A percentile compares a stretch with the other conserved stretches of the same genome.
Conservation (phyloP, 176 grass and related monocot species). For the Miscanthus lutarioriparius region DNA sequence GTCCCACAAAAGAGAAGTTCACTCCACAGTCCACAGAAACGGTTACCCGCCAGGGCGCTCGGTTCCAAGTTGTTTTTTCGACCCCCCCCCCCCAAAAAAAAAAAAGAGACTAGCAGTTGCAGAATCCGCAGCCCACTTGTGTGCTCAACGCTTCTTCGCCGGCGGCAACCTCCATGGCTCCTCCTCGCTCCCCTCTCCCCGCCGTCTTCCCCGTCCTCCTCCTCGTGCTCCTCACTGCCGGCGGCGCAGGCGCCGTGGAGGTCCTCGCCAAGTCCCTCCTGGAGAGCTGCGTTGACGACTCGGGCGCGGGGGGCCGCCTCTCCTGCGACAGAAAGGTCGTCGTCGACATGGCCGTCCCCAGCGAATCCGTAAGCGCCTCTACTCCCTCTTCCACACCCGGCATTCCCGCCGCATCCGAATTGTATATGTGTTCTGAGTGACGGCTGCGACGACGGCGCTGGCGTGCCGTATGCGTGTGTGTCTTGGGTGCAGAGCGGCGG, state of each 20-base stretch:
- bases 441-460: not conserved
- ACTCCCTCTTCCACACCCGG: not conserved
- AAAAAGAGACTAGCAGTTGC: not conserved
- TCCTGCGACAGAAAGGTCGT: slow-evolving; percentile 68
- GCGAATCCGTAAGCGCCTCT: slow-evolving; percentile 45
- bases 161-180: not conserved
- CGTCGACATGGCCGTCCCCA: slow-evolving; percentile 67
- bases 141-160: not conserved
- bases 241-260: slow-evolving; percentile 28
- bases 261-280: slow-evolving; percentile 76
- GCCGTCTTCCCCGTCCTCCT: slow-evolving; percentile 10
- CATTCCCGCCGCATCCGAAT: not conserved
- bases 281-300: slow-evolving; percentile 47
- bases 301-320: slow-evolving; percentile 40
- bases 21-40: too few species aligned
- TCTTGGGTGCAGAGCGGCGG: slow-evolving; percentile 55
- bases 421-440: not conserved
- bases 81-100: too few species aligned
- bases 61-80: too few species aligned
- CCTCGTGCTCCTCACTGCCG: slow-evolving; percentile 2
- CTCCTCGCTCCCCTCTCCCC: not conserved
- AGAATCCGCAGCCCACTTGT: not conserved
- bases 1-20: too few species aligned
- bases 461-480: not conserved
- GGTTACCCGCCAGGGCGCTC: too few species aligned